Conservation (phyloP, 2,329 filamentous ascomycete genomes). For the Periconia macrospinosa region DNA sequence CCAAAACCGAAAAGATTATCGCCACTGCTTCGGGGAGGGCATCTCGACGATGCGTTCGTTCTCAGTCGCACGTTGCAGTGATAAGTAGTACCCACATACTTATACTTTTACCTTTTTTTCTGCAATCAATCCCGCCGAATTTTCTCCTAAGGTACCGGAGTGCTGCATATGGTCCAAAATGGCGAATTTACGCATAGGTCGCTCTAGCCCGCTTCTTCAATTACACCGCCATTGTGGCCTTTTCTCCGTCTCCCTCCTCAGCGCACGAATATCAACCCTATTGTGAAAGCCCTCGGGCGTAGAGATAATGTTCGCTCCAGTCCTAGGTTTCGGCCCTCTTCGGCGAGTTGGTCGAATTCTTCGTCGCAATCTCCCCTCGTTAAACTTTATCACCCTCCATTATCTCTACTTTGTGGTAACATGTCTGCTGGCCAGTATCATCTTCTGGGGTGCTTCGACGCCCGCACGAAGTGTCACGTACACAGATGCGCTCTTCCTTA, state of each 20-base stretch:
- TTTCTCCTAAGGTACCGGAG: background rate
- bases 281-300: background rate
- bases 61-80: no score
- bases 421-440: slow-evolving; percentile 57
- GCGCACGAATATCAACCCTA: background rate
- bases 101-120: no score
- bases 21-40: no score
- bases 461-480: slow-evolving; percentile 59
- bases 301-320: slow-evolving; percentile 1
- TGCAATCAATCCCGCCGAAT: background rate
- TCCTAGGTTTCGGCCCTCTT: slow-evolving; percentile 13
- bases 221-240: background rate
- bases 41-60: no score
- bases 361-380: slow-evolving; percentile 40
- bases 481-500: slow-evolving; percentile 67
- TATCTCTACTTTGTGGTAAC: slow-evolving; percentile 67
- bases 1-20: no score
- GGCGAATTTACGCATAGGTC: background rate
- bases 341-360: slow-evolving; percentile 16
- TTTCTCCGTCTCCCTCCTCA: background rate
- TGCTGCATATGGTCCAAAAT: background rate
- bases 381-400: slow-evolving; percentile 67
- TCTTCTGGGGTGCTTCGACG: slow-evolving; percentile 63
- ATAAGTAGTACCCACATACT: no score
- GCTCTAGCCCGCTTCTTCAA: background rate